Evolutionary conservation across 2,329 filamentous ascomycete genomes (phyloP), one percentile per base, ranked within the genome.

Genomic region (Colletotrichum zoysiae): DNA sequence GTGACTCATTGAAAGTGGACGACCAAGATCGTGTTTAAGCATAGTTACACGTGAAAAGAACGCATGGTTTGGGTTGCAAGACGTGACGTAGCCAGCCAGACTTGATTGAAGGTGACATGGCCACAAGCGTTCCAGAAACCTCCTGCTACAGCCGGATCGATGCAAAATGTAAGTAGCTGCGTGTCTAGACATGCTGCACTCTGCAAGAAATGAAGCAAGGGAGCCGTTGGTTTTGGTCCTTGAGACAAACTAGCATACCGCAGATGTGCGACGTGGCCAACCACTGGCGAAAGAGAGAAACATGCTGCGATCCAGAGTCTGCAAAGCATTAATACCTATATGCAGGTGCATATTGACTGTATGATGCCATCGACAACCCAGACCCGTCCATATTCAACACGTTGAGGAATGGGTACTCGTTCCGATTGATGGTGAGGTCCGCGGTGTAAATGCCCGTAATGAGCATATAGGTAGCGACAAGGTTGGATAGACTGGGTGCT

Each of bases 171-270:
- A 33, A 56, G 40, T 26, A 33, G 57, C 40, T 44, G 16, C 46
- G 26, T 55, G 33, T 33, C 46, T 59, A 44, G 33, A 46, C 48
- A 56, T 44, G 20, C 40, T 42, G 46, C 55, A 51, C 42, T 55
- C 46, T 56, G 60, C 59, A 72, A 48, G 33, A 50, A 57, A 48
- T 30, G 16, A 56, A 55, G 59, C 55, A 56, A 65, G 44, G 40
- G 59, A 48, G 42, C 18, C 18, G n/a, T 46, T 55, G 59, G 40
- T 38, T 48, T 71, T 71, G 59, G 53, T 70, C 8, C 30, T 51
- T 53, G 44, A 46, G 53, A 64, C 59, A 60, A 50, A 50, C 53
- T 35, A 26, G 59, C 51, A 68, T 63, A 26, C 18, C 46, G 51
- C 53, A 51, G 23, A 23, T 50, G 55, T 56, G 38, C 46, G 30